Evolutionary conservation across 2,329 filamentous ascomycete genomes (phyloP).

Genomic region (Incumbomyces lentus): DNA sequence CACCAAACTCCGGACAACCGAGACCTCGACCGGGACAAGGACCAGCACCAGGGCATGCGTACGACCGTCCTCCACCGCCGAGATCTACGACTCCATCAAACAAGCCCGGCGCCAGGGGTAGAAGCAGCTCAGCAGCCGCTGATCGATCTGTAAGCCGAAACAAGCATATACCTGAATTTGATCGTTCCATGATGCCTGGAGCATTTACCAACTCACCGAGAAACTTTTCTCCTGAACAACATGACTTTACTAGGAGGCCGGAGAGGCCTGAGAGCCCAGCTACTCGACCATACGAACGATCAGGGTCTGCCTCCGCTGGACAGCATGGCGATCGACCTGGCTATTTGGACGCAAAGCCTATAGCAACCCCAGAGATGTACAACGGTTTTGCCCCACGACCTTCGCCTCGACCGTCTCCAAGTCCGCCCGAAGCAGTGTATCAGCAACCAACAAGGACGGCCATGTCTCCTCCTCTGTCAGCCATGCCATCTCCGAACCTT

Average conservation of each 20-base stretch:
- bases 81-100: slow-evolving; percentile 21
- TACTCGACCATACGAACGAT: neutral
- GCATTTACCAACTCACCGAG: slow-evolving; percentile 6
- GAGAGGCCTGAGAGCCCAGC: neutral
- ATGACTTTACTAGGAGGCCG: neutral
- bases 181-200: slow-evolving; percentile 7
- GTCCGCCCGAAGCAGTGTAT: neutral
- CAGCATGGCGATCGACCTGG: slow-evolving; percentile 22
- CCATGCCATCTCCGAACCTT: slow-evolving; percentile 31
- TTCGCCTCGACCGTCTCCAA: slow-evolving; percentile 9
- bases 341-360: slow-evolving; percentile 27
- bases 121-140: slow-evolving; percentile 45
- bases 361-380: slow-evolving; percentile 20
- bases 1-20: neutral
- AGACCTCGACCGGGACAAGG: neutral
- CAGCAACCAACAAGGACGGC: neutral
- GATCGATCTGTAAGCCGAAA: slow-evolving; percentile 46
- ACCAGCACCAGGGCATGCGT: neutral
- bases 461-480: slow-evolving; percentile 8
- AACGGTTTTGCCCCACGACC: slow-evolving; percentile 16
- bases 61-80: slow-evolving; percentile 2
- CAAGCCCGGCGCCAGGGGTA: slow-evolving; percentile 30
- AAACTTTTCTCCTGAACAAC: slow-evolving; percentile 17
- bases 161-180: slow-evolving; percentile 41
- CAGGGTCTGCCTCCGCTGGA: neutral